Conservation (phyloP, 305 asterid genomes). For the Fraxinus paxiana region DNA sequence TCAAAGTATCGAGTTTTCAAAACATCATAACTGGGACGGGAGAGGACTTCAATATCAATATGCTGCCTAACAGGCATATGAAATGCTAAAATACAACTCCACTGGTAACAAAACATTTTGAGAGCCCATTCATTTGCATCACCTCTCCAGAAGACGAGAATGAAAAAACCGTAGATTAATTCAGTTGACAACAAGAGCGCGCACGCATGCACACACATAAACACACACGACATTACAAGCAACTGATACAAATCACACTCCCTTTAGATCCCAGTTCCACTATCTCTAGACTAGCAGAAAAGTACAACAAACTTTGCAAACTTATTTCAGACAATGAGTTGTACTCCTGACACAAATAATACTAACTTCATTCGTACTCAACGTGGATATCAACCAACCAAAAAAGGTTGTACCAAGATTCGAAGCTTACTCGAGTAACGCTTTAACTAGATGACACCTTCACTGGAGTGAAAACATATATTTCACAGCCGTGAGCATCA, state of each 20-base stretch:
- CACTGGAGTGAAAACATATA: conserved; percentile 38
- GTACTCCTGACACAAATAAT: neutral
- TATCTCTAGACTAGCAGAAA: neutral
- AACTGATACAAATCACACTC: conserved; percentile 14
- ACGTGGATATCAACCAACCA: conserved; percentile 11
- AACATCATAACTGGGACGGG: neutral
- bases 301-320: neutral
- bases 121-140: neutral
- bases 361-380: neutral
- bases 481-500: conserved; percentile 41
- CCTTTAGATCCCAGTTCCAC: neutral
- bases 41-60: neutral
- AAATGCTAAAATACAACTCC: neutral
- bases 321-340: neutral
- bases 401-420: conserved; percentile 1
- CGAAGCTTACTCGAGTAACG: neutral
- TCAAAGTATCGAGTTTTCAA: neutral
- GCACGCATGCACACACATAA: neutral
- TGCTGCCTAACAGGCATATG: neutral
- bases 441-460: conserved; percentile 16
- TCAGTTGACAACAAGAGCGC: neutral
- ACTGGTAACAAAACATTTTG: neutral
- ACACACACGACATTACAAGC: neutral
- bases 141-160: neutral
- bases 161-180: neutral